Conservation (phyloP, 2,329 filamentous ascomycete genomes). For the Phialophora verrucosa region DNA sequence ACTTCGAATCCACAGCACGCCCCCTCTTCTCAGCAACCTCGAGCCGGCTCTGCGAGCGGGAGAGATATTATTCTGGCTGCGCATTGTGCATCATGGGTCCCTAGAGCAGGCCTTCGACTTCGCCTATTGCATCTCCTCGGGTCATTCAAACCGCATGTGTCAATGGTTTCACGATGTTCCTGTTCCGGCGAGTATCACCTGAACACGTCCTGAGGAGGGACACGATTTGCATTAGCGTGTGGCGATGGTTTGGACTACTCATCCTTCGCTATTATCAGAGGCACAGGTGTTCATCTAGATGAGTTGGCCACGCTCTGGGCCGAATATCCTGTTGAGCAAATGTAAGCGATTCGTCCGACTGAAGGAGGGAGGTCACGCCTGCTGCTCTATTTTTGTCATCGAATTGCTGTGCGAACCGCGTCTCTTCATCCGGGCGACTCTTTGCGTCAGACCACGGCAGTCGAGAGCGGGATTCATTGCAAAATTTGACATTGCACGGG, state of each 20-base stretch:
- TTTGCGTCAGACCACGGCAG: background rate
- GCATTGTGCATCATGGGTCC: background rate
- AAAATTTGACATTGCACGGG: background rate
- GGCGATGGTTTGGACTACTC: background rate
- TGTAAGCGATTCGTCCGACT: background rate
- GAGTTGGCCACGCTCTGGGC: background rate
- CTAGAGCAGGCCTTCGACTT: background rate
- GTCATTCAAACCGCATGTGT: background rate
- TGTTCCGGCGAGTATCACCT: background rate
- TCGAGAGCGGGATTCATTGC: background rate
- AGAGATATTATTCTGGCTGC: background rate
- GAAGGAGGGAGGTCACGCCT: background rate
- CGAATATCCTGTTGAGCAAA: background rate
- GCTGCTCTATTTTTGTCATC: conserved; percentile 4
- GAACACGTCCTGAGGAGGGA: background rate
- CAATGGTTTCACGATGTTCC: background rate
- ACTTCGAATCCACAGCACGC: background rate
- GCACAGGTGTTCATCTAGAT: background rate
- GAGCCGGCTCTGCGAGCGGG: background rate
- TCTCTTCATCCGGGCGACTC: background rate
- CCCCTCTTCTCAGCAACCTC: background rate
- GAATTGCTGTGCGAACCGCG: background rate
- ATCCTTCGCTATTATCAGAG: background rate
- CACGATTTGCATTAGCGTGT: conserved; percentile 6
- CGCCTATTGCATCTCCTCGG: background rate